Conservation (phyloP, 768 basidiomycete species). For the Boletus rufocinnamomeus region DNA sequence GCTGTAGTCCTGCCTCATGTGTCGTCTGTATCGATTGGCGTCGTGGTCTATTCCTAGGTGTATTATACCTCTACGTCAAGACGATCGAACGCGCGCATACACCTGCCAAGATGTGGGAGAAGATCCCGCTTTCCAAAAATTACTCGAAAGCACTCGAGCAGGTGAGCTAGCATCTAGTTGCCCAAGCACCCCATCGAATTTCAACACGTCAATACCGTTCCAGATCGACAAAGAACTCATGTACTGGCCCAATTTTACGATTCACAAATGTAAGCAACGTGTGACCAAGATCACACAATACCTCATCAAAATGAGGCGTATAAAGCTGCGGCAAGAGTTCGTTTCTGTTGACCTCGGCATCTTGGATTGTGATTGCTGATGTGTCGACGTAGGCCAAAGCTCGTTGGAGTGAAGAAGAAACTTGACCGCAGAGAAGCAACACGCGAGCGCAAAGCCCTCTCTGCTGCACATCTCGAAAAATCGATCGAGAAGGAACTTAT, state of each 20-base stretch:
- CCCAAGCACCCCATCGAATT: not conserved
- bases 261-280: slow-evolving; percentile 99
- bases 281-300: slow-evolving; percentile 99
- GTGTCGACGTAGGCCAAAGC: slow-evolving; percentile 66
- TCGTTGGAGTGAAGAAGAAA: slow-evolving; percentile 96
- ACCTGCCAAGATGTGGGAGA: slow-evolving; percentile 98
- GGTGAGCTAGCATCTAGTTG: slow-evolving; percentile 46
- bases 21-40: not conserved
- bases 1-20: not conserved
- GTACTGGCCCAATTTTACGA: slow-evolving; percentile 98
- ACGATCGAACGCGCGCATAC: slow-evolving; percentile 97
- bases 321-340: slow-evolving; percentile 85
- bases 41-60: slow-evolving; percentile 47
- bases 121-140: slow-evolving; percentile 88
- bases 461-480: slow-evolving; percentile 92
- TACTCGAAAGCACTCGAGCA: slow-evolving; percentile 95
- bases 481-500: slow-evolving; percentile 96
- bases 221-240: slow-evolving; percentile 94
- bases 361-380: not conserved
- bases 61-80: slow-evolving; percentile 93
- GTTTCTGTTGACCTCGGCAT: slow-evolving; percentile 29
- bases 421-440: slow-evolving; percentile 89
- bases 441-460: slow-evolving; percentile 93
- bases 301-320: slow-evolving; percentile 94
- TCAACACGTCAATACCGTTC: not conserved